Evolutionary conservation across 2,329 filamentous ascomycete genomes (phyloP).

Genomic region (Coniochaeta pulveracea): DNA sequence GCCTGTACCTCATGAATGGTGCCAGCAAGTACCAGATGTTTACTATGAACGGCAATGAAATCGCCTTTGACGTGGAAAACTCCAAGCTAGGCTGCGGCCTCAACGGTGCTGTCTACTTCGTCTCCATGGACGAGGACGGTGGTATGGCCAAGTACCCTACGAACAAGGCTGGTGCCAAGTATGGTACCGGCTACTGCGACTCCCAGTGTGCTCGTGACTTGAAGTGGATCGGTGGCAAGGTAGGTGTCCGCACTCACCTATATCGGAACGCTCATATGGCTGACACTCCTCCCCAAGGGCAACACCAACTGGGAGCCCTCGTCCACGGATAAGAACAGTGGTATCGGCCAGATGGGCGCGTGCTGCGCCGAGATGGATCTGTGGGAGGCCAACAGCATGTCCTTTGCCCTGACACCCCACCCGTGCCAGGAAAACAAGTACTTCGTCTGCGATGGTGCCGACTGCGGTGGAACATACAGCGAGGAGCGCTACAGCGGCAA

Average conservation of each 20-base stretch:
- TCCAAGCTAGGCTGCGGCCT: slow-evolving; percentile 38
- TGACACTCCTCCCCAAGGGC: slow-evolving; percentile 16
- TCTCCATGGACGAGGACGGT: slow-evolving; percentile 42
- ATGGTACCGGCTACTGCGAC: slow-evolving; percentile 44
- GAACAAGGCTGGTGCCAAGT: slow-evolving; percentile 36
- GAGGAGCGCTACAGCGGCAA: slow-evolving; percentile 36
- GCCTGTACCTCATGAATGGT: slow-evolving; percentile 42
- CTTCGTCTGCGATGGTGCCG: slow-evolving; percentile 22
- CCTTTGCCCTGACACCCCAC: slow-evolving; percentile 47
- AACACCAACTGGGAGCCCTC: slow-evolving; percentile 34
- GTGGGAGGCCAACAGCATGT: slow-evolving; percentile 50
- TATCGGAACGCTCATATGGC: neutral
- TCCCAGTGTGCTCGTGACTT: slow-evolving; percentile 33
- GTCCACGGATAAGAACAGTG: slow-evolving; percentile 33
- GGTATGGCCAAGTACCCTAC: slow-evolving; percentile 30
- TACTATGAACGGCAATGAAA: slow-evolving; percentile 39
- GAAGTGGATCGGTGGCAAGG: slow-evolving; percentile 35
- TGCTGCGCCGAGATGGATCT: slow-evolving; percentile 31
- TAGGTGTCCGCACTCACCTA: neutral
- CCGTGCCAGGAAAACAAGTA: slow-evolving; percentile 35
- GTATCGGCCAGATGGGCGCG: slow-evolving; percentile 29
- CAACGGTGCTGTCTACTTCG: slow-evolving; percentile 53
- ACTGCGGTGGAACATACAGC: slow-evolving; percentile 29
- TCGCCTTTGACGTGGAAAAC: slow-evolving; percentile 40
- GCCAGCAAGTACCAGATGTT: slow-evolving; percentile 44